Conservation (phyloP, 2,329 filamentous ascomycete genomes). For the Dendrostoma leiphaemia region DNA sequence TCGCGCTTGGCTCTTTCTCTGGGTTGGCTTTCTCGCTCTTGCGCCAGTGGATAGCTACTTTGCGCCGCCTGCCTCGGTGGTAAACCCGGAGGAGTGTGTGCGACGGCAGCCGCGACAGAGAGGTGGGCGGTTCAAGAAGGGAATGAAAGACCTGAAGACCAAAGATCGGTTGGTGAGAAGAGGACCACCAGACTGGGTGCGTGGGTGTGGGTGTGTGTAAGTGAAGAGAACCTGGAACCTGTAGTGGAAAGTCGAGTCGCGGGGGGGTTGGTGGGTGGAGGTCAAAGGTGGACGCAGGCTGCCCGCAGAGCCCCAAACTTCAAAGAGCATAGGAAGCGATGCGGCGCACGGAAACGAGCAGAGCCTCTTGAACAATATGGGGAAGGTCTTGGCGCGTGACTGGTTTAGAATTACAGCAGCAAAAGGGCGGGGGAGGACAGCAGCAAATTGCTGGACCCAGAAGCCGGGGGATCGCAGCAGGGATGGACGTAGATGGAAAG, state of each 20-base stretch:
- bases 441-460: conserved; percentile 17
- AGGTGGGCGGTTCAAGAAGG: background rate
- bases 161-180: background rate
- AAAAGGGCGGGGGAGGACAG: conserved; percentile 13
- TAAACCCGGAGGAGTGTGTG: background rate
- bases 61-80: background rate
- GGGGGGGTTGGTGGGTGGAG: conserved; percentile 16
- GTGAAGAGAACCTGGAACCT: background rate
- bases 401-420: conserved; percentile 14
- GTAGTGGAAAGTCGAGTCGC: conserved; percentile 5
- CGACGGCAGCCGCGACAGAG: background rate
- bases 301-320: conserved; percentile 20
- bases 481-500: conserved; percentile 10
- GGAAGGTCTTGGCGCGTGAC: conserved; percentile 20
- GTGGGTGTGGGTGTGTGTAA: background rate
- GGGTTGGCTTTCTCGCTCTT: background rate
- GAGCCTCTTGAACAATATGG: conserved; percentile 18
- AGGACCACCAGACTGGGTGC: background rate
- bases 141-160: too few relatives aligned
- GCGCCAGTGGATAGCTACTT: background rate
- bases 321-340: conserved; percentile 8
- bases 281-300: conserved; percentile 13
- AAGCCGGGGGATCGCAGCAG: conserved; percentile 13
- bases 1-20: background rate
- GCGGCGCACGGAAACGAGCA: conserved; percentile 18